Evolutionary conservation across 2,329 filamentous ascomycete genomes (phyloP).

Genomic region (Aspergillus versicolor): DNA sequence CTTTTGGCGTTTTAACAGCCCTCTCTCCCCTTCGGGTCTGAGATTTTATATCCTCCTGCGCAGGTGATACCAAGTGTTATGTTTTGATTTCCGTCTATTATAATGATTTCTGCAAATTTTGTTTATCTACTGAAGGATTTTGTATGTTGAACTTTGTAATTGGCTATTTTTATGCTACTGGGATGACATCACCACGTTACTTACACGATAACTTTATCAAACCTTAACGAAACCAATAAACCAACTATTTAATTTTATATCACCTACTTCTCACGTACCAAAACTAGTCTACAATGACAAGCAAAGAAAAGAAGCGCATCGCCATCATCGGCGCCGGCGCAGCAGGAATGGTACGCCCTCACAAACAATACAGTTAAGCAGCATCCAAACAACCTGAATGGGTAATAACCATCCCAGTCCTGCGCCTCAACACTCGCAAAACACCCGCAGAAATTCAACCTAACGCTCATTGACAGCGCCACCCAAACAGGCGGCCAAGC

Average conservation of each 20-base stretch:
- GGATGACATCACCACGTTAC: slow-evolving; percentile 4
- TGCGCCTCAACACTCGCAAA: slow-evolving; percentile 67
- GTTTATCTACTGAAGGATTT: not conserved
- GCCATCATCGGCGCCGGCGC: slow-evolving; percentile 63
- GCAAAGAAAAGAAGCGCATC: slow-evolving; percentile 45
- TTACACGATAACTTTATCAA: not conserved
- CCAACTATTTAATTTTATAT: not conserved
- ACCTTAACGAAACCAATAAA: not conserved
- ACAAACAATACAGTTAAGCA: not conserved
- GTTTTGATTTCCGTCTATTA: not conserved
- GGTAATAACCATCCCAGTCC: slow-evolving; percentile 41
- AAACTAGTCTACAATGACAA: not conserved
- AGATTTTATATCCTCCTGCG: not conserved
- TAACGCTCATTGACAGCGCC: slow-evolving; percentile 62
- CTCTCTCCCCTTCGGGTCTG: not conserved
- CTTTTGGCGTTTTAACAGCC: not conserved
- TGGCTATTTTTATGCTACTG: not conserved
- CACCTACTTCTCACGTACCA: not conserved
- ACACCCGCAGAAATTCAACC: slow-evolving; percentile 63
- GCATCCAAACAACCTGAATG: no score
- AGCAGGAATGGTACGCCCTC: slow-evolving; percentile 55
- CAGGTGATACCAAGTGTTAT: not conserved
- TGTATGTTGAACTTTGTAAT: not conserved
- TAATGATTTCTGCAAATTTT: not conserved
- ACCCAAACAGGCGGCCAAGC: slow-evolving; percentile 62